Base-by-base conservation (phyloP, 768 basidiomycete species). In the Termitomyces sp. region DNA sequence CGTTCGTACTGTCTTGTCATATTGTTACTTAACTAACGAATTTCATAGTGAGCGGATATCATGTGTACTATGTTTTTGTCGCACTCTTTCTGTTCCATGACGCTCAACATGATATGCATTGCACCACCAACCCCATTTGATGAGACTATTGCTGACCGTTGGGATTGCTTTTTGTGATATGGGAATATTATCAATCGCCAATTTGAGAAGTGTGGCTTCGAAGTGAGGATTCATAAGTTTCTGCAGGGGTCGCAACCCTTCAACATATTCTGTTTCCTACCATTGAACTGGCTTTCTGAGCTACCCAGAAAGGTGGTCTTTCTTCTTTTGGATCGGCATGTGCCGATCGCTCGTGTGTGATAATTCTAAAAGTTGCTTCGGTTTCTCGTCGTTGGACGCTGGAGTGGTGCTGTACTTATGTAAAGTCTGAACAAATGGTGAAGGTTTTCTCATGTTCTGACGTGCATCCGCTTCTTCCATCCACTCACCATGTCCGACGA, bases 1-100 rank as follows among this genome's bases (percentile, higher is more conserved):
- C 85, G 92, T 94, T 74, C 67, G 92, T 90, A 16, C 20, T 49
- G 35, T 32, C 35, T 48, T 16, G 5, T 22, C 10, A 2, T 16
- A 3, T 26, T 20, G 7, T 52, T 38, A 35, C 14, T 36, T 28
- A 13, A 20, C 54, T 56, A 49, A 59, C 2, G 33, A 28, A 22
- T 26, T n/a, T 22, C 24, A 5, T 52, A 68, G 67, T 68, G 57
- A 68, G 60, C 55, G 56, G 59, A 40, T 52, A 32, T 33, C 58
- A 32, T 35, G 52, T 57, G 57, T 65, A 61, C 62, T 62, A 65
- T 59, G 56, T 57, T 45, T 61, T 61, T 64, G 58, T 62, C 54
- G 59, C 62, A 55, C 52, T 44, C 45, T 44, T 55, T 60, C 46
- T 57, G 41, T 38, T 52, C 41, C 55, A 54, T 58, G 54, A 52